These are phyloP conservation scores for Cercospora canescens DNA, from an alignment of 2,329 filamentous ascomycete species.

Conservation along the genomic window DNA sequence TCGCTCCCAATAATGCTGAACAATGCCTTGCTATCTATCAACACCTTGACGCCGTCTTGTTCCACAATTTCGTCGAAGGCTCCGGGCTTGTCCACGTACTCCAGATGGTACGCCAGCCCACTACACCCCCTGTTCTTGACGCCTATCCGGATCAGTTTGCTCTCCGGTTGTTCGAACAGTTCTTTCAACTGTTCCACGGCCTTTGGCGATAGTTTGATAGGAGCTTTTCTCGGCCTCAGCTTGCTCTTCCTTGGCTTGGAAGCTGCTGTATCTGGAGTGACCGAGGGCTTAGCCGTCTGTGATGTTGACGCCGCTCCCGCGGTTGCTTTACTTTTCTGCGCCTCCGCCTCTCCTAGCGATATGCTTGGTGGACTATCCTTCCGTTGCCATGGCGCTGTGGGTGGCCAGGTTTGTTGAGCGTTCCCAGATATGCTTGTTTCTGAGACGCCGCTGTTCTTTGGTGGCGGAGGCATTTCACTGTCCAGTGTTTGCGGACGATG, in stretches of 20 bases:
- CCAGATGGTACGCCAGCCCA: slow-evolving; percentile 86
- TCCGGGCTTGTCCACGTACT: slow-evolving; percentile 90
- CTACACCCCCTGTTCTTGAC: slow-evolving; percentile 94
- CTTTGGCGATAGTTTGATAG: slow-evolving; percentile 78
- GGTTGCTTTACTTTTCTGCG: slow-evolving; percentile 61
- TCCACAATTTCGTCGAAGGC: slow-evolving; percentile 89
- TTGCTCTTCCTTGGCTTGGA: slow-evolving; percentile 62
- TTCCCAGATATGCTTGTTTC: slow-evolving; percentile 62
- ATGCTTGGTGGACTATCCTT: slow-evolving; percentile 42
- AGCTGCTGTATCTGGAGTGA: slow-evolving; percentile 43
- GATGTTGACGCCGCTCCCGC: slow-evolving; percentile 32
- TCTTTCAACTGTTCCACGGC: slow-evolving; percentile 77
- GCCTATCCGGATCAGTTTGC: slow-evolving; percentile 90
- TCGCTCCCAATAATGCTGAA: slow-evolving; percentile 98
- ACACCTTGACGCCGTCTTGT: slow-evolving; percentile 91
- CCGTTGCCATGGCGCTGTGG: slow-evolving; percentile 46
- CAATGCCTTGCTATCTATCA: slow-evolving; percentile 95
- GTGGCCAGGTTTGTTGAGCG: slow-evolving; percentile 49
- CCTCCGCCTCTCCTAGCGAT: slow-evolving; percentile 61
- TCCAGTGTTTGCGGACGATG: slow-evolving; percentile 63
- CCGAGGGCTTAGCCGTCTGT: slow-evolving; percentile 24
- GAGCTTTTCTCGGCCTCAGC: slow-evolving; percentile 81
- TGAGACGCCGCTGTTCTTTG: slow-evolving; percentile 58
- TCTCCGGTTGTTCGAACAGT: slow-evolving; percentile 79
- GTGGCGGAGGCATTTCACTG: slow-evolving; percentile 54